A percentile compares a stretch with the other conserved stretches of the same genome.
Conservation (phyloP, 352 stramenopile species). For the Pythium utonaiense region DNA sequence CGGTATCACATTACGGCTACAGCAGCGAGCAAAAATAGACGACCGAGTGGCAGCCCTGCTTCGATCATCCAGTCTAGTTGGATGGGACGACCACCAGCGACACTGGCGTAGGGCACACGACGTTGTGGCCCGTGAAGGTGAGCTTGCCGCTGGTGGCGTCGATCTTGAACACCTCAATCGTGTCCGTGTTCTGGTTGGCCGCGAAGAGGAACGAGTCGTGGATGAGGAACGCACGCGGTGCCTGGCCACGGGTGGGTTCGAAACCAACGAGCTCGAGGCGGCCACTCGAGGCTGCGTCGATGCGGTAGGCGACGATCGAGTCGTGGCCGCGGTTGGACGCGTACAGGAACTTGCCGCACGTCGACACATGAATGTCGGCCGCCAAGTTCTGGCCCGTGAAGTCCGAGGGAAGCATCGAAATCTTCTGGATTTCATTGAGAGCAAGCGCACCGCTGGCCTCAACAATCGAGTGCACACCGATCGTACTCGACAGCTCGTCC, state of each 20-base stretch:
- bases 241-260: conserved; percentile 28
- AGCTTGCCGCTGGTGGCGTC: conserved; percentile 31
- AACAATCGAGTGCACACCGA: conserved; percentile 62
- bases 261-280: conserved; percentile 28
- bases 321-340: conserved; percentile 47
- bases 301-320: conserved; percentile 31
- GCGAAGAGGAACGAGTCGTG: conserved; percentile 29
- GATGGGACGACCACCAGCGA: conserved; percentile 27
- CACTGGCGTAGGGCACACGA: conserved; percentile 35
- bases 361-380: conserved; percentile 32
- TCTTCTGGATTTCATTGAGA: conserved; percentile 42
- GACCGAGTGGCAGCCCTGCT: background rate
- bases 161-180: conserved; percentile 41
- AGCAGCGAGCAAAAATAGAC: conserved; percentile 2
- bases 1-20: conserved; percentile 11
- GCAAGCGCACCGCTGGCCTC: conserved; percentile 38
- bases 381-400: conserved; percentile 38
- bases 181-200: conserved; percentile 50
- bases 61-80: conserved; percentile 3
- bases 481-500: conserved; percentile 58
- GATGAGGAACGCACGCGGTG: conserved; percentile 37
- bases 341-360: conserved; percentile 38
- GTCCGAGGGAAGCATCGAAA: conserved; percentile 55
- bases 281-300: conserved; percentile 19
- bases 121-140: conserved; percentile 29